Conservation (phyloP, 2,329 filamentous ascomycete genomes). For the Beauveria caledonica region DNA sequence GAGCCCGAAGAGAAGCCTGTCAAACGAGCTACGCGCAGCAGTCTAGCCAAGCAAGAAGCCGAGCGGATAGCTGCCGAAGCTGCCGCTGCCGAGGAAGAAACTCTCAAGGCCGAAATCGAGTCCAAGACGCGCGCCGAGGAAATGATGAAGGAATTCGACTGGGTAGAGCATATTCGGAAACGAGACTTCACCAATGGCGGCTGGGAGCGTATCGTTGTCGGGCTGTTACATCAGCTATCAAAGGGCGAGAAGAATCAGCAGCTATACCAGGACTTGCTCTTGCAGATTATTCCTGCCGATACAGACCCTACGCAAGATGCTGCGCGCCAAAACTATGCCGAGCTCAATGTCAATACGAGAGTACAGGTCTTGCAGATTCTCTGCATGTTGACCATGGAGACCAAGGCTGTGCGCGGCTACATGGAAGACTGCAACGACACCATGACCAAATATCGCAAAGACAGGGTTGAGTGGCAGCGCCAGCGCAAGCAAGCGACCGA, state of each 20-base stretch:
- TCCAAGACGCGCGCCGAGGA: constrained; percentile 65
- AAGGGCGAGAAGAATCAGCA: constrained; percentile 61
- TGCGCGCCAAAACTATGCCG: constrained; percentile 62
- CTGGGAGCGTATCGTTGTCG: constrained; percentile 86
- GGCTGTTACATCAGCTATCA: constrained; percentile 76
- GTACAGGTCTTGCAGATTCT: constrained; percentile 76
- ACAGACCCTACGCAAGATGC: constrained; percentile 68
- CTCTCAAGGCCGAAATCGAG: constrained; percentile 37
- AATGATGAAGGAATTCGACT: constrained; percentile 65
- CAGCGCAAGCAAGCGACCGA: constrained; percentile 62
- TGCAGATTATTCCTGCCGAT: constrained; percentile 71
- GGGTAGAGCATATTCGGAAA: constrained; percentile 76
- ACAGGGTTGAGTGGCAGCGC: constrained; percentile 88
- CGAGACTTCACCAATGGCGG: constrained; percentile 82
- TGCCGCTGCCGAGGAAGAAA: constrained; percentile 44
- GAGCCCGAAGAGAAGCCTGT: constrained; percentile 62
- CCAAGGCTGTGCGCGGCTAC: constrained; percentile 76
- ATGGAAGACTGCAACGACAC: constrained; percentile 88
- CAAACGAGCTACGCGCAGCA: constrained; percentile 73
- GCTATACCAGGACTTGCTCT: constrained; percentile 70
- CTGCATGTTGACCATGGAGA: constrained; percentile 77
- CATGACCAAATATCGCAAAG: constrained; percentile 91
- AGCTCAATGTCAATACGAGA: constrained; percentile 74
- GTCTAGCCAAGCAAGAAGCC: constrained; percentile 72
- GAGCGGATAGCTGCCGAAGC: constrained; percentile 57